Evolutionary conservation across 208 protist species (phyloP), one percentile per base, ranked within the genome.

Genomic region (Kentomonas sorsogonicus): DNA sequence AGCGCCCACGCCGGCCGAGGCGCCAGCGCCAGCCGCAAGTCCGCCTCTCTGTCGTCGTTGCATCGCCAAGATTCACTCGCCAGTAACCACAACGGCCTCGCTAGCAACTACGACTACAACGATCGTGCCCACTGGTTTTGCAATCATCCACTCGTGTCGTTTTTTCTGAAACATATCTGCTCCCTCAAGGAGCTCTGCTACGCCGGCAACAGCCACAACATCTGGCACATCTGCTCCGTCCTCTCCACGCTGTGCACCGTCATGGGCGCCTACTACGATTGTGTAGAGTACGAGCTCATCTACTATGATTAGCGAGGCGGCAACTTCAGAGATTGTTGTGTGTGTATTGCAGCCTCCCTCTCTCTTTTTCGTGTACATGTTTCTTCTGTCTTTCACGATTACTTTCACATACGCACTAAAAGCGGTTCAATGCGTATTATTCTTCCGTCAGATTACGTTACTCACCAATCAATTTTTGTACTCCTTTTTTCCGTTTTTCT

Each of bases 171-270:
- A n/a, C n/a, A n/a, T n/a, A n/a, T n/a, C n/a, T n/a, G n/a, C n/a
- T n/a, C n/a, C n/a, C n/a, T n/a, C n/a, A n/a, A n/a, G 11, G 77
- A 82, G 1, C 52, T 91, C 25, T 70, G 83, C 41, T 91, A 77
- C 55, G 54, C 69, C 30, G 72, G 72, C 47, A 86, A 91, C 53
- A 85, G 76, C 30, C 77, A 91, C 59, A 79, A 72, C 46, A 13
- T 91, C 0, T 91, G 83, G 83, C 83, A 91, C 59, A 40, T 83
- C 39, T 79, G 58, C 52, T 73, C 75, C 29, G 66, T 61, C 11
- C 57, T 90, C 47, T 81, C 76, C 56, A 60, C 66, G 0, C 46
- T 80, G 5, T 70, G 63, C 26, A 72, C 59, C 25, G 5, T 87
- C 34, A 58, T 82, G 6, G 83, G 69, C 11, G 71, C 69, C 31